Conservation (phyloP, 140 eudicot species). For the Flaveria floridana region DNA sequence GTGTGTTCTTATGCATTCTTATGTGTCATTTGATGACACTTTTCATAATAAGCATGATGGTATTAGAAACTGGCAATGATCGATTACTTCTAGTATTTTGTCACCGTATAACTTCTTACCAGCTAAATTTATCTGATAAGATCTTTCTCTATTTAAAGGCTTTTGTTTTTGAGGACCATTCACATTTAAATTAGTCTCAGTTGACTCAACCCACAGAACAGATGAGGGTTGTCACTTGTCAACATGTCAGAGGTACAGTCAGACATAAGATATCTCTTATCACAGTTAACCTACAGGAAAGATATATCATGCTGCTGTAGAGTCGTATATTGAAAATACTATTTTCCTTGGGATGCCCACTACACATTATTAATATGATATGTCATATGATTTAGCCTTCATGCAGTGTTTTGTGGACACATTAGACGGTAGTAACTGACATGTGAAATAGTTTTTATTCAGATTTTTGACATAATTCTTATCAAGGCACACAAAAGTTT, state of each 20-base stretch:
- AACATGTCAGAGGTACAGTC: neutral
- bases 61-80: neutral
- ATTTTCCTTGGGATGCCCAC: conserved; percentile 2
- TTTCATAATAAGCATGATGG: neutral
- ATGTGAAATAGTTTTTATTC: neutral
- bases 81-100: conserved; percentile 12
- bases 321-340: neutral
- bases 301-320: neutral
- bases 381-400: conserved; percentile 8
- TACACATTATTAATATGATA: neutral
- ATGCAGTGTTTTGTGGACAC: neutral
- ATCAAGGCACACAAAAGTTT: neutral
- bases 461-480: neutral
- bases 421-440: neutral
- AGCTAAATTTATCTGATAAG: neutral
- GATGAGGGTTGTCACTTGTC: neutral
- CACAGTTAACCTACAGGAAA: neutral
- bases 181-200: neutral
- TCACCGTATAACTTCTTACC: neutral
- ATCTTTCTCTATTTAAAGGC: neutral
- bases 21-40: conserved; percentile 14
- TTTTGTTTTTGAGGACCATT: neutral
- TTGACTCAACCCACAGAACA: neutral
- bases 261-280: conserved; percentile 12
- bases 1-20: conserved; percentile 18